Conservation (phyloP, 2,329 filamentous ascomycete species). For the Fusarium sp. region DNA sequence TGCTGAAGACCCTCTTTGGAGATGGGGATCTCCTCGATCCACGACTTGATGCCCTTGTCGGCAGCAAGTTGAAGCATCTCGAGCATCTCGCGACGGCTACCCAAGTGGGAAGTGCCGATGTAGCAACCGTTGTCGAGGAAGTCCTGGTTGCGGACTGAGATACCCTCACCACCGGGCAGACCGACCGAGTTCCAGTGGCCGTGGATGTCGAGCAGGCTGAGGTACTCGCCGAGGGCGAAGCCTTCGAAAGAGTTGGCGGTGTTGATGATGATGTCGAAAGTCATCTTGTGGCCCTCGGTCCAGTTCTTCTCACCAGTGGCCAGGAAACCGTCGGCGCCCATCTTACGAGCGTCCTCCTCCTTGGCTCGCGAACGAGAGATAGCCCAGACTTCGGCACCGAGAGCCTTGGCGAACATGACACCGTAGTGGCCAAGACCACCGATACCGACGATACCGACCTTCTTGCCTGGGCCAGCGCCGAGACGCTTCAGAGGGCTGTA, state of each 20-base stretch:
- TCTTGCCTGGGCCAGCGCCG: slow-evolving; percentile 82
- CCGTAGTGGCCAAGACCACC: slow-evolving; percentile 81
- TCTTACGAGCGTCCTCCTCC: slow-evolving; percentile 70
- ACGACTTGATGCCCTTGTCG: slow-evolving; percentile 77
- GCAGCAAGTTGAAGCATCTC: slow-evolving; percentile 80
- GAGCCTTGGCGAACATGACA: slow-evolving; percentile 77
- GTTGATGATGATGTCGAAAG: slow-evolving; percentile 84
- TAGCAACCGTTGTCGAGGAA: slow-evolving; percentile 82
- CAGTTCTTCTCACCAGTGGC: slow-evolving; percentile 71
- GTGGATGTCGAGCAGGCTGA: slow-evolving; percentile 85
- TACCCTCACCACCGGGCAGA: slow-evolving; percentile 82
- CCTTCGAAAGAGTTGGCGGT: slow-evolving; percentile 77
- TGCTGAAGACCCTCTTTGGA: slow-evolving; percentile 78
- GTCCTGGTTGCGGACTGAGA: slow-evolving; percentile 79
- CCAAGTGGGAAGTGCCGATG: slow-evolving; percentile 80
- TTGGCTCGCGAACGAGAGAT: slow-evolving; percentile 73
- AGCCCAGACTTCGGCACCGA: slow-evolving; percentile 74
- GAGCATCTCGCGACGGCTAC: slow-evolving; percentile 78
- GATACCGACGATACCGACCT: slow-evolving; percentile 81
- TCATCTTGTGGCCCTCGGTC: slow-evolving; percentile 70
- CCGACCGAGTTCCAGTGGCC: slow-evolving; percentile 86
- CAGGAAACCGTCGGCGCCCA: slow-evolving; percentile 74
- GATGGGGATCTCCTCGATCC: slow-evolving; percentile 82
- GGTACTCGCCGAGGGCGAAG: slow-evolving; percentile 80
- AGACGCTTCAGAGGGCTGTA: slow-evolving; percentile 85